Evolutionary conservation across 2,329 filamentous ascomycete genomes (phyloP).

Genomic region (Aurifilum marmelostoma): DNA sequence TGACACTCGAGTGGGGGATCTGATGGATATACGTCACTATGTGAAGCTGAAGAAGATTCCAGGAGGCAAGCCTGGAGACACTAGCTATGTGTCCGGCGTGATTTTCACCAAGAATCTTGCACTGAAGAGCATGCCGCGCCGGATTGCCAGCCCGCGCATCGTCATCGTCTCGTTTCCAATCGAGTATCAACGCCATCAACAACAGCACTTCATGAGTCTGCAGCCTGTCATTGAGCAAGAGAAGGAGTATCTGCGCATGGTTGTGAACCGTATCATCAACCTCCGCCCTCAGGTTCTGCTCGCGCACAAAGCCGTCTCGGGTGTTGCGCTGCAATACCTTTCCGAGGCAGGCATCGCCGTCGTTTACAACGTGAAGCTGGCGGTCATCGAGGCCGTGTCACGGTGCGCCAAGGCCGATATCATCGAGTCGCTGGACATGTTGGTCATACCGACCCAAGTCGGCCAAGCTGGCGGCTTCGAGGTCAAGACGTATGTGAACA

Average conservation of each 20-base stretch:
- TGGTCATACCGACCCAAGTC: slow-evolving; percentile 75
- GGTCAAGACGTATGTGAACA: slow-evolving; percentile 91
- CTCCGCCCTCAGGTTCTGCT: slow-evolving; percentile 83
- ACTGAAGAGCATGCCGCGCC: slow-evolving; percentile 92
- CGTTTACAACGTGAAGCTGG: slow-evolving; percentile 94
- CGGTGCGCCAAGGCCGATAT: slow-evolving; percentile 90
- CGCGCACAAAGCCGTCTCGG: slow-evolving; percentile 92
- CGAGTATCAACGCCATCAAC: slow-evolving; percentile 89
- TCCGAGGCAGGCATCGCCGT: slow-evolving; percentile 90
- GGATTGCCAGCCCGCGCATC: slow-evolving; percentile 81
- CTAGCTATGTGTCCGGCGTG: slow-evolving; percentile 93
- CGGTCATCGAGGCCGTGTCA: slow-evolving; percentile 92
- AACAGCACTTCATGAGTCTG: slow-evolving; percentile 94
- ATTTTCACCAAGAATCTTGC: slow-evolving; percentile 98
- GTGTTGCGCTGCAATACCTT: slow-evolving; percentile 84
- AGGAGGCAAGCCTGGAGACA: slow-evolving; percentile 86
- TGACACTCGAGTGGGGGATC: slow-evolving; percentile 85
- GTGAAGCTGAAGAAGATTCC: slow-evolving; percentile 97
- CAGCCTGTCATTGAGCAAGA: slow-evolving; percentile 97
- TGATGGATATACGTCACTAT: slow-evolving; percentile 97
- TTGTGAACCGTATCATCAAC: slow-evolving; percentile 88
- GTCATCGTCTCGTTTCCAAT: slow-evolving; percentile 93
- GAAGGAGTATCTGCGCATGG: slow-evolving; percentile 86
- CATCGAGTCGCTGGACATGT: slow-evolving; percentile 92
- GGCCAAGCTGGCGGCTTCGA: slow-evolving; percentile 87